Conservation (phyloP, 1,139 yeast genomes). For the Zygoascus meyerae region DNA sequence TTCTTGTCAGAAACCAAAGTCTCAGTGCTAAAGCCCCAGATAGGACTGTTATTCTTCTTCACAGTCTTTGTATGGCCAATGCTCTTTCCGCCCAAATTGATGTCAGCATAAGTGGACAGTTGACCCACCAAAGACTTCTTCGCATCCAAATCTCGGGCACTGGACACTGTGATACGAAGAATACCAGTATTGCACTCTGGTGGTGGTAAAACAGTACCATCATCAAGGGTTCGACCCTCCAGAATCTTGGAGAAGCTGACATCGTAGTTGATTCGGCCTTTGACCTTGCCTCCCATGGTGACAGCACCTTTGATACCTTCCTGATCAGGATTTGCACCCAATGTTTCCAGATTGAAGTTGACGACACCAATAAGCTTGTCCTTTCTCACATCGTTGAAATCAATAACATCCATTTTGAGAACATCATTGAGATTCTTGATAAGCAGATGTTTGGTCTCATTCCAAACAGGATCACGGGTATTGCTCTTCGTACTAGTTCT, state of each 20-base stretch:
- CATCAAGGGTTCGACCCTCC: slow-evolving; percentile 68
- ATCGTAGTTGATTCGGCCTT: slow-evolving; percentile 68
- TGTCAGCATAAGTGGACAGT: slow-evolving; percentile 64
- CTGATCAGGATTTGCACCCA: slow-evolving; percentile 52
- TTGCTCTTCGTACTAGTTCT: slow-evolving; percentile 61
- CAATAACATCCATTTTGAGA: slow-evolving; percentile 60
- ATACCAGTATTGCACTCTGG: slow-evolving; percentile 95
- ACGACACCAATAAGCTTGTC: slow-evolving; percentile 77
- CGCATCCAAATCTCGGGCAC: slow-evolving; percentile 65
- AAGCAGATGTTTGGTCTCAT: slow-evolving; percentile 67
- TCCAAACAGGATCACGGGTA: slow-evolving; percentile 72
- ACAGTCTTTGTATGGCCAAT: slow-evolving; percentile 51
- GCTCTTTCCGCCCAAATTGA: slow-evolving; percentile 56
- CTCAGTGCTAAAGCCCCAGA: slow-evolving; percentile 63
- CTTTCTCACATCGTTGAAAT: slow-evolving; percentile 70
- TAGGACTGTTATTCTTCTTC: slow-evolving; percentile 62
- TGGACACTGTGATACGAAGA: slow-evolving; percentile 62
- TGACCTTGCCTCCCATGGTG: slow-evolving; percentile 68
- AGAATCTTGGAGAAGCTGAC: slow-evolving; percentile 74
- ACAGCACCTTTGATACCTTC: slow-evolving; percentile 51
- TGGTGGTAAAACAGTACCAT: slow-evolving; percentile 80
- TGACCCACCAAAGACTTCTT: slow-evolving; percentile 61
- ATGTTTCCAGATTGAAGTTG: slow-evolving; percentile 62
- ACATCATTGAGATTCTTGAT: slow-evolving; percentile 78
- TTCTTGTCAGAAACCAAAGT: slow-evolving; percentile 70